A percentile compares a stretch with the other conserved stretches of the same genome.
These are phyloP conservation scores for Lineolata rhizophorae DNA, from an alignment of 495 filamentous ascomycete genomes.

Conservation along the genomic window DNA sequence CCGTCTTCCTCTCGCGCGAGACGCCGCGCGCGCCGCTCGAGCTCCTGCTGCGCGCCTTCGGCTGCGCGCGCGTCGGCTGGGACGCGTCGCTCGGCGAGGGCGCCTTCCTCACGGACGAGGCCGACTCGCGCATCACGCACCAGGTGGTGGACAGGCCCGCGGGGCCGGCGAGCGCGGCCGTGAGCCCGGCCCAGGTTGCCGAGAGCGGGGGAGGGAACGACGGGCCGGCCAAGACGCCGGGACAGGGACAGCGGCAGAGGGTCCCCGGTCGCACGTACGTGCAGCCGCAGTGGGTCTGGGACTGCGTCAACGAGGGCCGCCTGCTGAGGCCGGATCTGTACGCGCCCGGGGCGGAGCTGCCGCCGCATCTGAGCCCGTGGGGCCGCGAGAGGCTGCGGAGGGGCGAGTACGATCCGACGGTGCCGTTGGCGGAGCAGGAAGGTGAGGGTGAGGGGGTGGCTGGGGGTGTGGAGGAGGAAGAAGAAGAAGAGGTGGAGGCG, in stretches of 20 bases:
- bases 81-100: slow-evolving; percentile 74
- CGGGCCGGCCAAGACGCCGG: slow-evolving; percentile 9
- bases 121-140: slow-evolving; percentile 74
- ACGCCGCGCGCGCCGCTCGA: slow-evolving; percentile 78
- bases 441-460: slow-evolving; percentile 64
- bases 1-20: slow-evolving; percentile 84
- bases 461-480: slow-evolving; percentile 33
- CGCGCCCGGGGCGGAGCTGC: slow-evolving; percentile 67
- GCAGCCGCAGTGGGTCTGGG: slow-evolving; percentile 98
- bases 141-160: slow-evolving; percentile 84
- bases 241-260: slow-evolving; percentile 23
- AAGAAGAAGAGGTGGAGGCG: slow-evolving; percentile 21
- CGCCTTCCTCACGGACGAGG: slow-evolving; percentile 73
- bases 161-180: slow-evolving; percentile 35
- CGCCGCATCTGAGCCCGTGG: slow-evolving; percentile 90
- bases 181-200: slow-evolving; percentile 9
- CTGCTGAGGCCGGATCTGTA: slow-evolving; percentile 76
- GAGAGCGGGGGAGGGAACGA: slow-evolving; percentile 19
- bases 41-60: slow-evolving; percentile 84
- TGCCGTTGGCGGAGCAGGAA: slow-evolving; percentile 51
- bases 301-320: slow-evolving; percentile 75
- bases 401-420: slow-evolving; percentile 73
- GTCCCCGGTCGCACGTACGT: slow-evolving; percentile 79
- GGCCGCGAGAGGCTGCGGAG: slow-evolving; percentile 67
- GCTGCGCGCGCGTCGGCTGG: slow-evolving; percentile 93